A percentile compares a stretch with the other conserved stretches of the same genome.
Evolutionary conservation across 2,329 filamentous ascomycete genomes (phyloP).

Genomic region (Exserohilum turcica): DNA sequence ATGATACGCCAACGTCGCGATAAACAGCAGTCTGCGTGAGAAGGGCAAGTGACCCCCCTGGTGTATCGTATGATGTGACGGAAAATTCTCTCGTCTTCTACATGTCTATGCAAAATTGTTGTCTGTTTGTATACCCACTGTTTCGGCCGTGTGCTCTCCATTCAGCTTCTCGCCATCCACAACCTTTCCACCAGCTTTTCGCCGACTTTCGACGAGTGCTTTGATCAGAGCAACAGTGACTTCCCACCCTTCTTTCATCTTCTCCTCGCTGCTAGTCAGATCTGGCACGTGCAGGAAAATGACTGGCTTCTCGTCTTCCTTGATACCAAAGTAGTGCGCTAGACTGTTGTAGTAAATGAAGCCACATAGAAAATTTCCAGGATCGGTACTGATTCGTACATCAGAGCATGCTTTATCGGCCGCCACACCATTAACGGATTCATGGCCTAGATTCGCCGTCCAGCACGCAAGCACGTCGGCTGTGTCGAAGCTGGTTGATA

Average conservation of each 20-base stretch:
- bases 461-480: slow-evolving; percentile 41
- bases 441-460: slow-evolving; percentile 23
- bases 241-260: slow-evolving; percentile 33
- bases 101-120: slow-evolving; percentile 16
- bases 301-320: slow-evolving; percentile 35
- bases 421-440: background rate
- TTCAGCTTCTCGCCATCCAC: slow-evolving; percentile 3
- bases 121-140: slow-evolving; percentile 4
- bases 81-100: background rate
- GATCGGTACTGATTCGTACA: slow-evolving; percentile 37
- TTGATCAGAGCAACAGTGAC: slow-evolving; percentile 42
- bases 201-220: slow-evolving; percentile 41
- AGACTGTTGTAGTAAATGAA: slow-evolving; percentile 46
- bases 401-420: slow-evolving; percentile 19
- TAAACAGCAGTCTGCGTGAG: no score
- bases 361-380: slow-evolving; percentile 46
- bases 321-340: slow-evolving; percentile 33
- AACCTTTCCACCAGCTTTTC: slow-evolving; percentile 23
- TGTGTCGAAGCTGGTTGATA: slow-evolving; percentile 41
- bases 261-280: slow-evolving; percentile 33
- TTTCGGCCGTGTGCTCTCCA: background rate
- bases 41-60: no score
- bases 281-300: slow-evolving; percentile 46
- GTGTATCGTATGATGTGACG: background rate
- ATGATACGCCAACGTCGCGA: no score